Conservation (phyloP, 202 grass and related monocot species). For the Bolboschoenoplectus hybrid region DNA sequence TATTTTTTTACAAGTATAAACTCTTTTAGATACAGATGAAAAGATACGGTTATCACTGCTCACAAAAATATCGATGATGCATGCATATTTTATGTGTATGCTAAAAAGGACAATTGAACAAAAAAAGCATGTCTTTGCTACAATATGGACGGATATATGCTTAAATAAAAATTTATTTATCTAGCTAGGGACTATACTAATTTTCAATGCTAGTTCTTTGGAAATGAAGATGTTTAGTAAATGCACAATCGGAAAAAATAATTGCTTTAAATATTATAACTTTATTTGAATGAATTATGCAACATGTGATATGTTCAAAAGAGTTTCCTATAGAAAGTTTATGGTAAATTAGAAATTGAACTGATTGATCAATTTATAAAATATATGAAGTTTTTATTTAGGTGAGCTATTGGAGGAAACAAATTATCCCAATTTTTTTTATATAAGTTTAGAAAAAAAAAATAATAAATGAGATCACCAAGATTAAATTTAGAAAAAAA, state of each 20-base stretch:
- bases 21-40: too few relatives aligned
- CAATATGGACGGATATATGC: too few relatives aligned
- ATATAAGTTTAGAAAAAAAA: not conserved
- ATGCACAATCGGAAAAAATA: not conserved
- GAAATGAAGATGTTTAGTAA: not conserved
- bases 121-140: not conserved
- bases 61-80: not conserved
- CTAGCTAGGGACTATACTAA: not conserved
- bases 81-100: not conserved
- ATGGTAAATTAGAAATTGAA: not conserved
- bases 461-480: too few relatives aligned
- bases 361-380: not conserved
- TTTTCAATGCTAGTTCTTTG: not conserved
- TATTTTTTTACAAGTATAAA: too few relatives aligned
- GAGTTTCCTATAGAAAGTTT: not conserved
- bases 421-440: not conserved
- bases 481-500: too few relatives aligned
- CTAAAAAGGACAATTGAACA: not conserved
- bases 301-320: not conserved
- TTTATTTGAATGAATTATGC: too few relatives aligned
- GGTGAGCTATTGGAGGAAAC: not conserved
- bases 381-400: not conserved
- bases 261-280: not conserved
- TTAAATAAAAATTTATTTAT: not conserved
- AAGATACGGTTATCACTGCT: not conserved